Evolutionary conservation across 768 basidiomycete species (phyloP).

Genomic region (Boletus reticulatus): DNA sequence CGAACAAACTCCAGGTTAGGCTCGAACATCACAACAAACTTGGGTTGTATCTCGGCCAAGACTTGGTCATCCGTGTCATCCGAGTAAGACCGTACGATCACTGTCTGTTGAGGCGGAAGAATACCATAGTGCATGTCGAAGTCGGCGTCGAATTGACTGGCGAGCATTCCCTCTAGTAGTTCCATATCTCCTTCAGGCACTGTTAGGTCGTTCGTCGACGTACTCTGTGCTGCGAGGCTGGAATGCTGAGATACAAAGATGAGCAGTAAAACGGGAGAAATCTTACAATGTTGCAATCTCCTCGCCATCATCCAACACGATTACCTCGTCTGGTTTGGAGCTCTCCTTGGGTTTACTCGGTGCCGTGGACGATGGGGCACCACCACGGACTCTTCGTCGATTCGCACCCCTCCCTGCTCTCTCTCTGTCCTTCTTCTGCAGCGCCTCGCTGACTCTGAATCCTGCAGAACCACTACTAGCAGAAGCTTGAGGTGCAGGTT

Average conservation of each 20-base stretch:
- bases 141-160: slow-evolving; percentile 43
- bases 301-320: slow-evolving; percentile 26
- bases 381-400: slow-evolving; percentile 76
- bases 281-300: slow-evolving; percentile 61
- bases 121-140: slow-evolving; percentile 83
- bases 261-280: background rate
- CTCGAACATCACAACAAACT: slow-evolving; percentile 95
- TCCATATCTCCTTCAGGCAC: slow-evolving; percentile 20
- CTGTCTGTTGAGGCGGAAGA: slow-evolving; percentile 70
- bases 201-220: slow-evolving; percentile 11
- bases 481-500: slow-evolving; percentile 12
- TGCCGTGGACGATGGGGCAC: slow-evolving; percentile 39
- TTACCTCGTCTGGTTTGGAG: slow-evolving; percentile 7
- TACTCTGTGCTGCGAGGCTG: slow-evolving; percentile 21
- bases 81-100: slow-evolving; percentile 83
- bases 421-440: slow-evolving; percentile 74
- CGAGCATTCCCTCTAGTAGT: slow-evolving; percentile 24
- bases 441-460: slow-evolving; percentile 69
- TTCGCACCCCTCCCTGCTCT: slow-evolving; percentile 56
- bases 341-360: slow-evolving; percentile 10
- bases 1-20: slow-evolving; percentile 92
- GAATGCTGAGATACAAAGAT: background rate
- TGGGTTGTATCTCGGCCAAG: slow-evolving; percentile 81
- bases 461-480: slow-evolving; percentile 19
- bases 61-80: slow-evolving; percentile 92